Percentiles rank a stretch among this genome's conserved stretches.
These are phyloP conservation scores for Pleurotus citrinopileatus DNA, from an alignment of 768 basidiomycete species.

Conservation along the genomic window DNA sequence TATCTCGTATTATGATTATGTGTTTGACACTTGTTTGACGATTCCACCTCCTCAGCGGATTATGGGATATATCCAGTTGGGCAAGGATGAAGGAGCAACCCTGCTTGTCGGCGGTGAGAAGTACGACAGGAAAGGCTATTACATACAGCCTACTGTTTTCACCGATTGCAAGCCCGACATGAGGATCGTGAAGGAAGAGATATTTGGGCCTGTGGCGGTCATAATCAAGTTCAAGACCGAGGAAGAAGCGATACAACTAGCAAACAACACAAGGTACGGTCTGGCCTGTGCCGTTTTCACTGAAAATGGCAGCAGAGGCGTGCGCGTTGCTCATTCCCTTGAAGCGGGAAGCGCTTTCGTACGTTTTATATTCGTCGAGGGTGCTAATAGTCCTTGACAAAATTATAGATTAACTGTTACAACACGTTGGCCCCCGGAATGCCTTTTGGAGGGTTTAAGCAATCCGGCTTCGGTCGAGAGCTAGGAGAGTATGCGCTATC, in stretches of 20 bases:
- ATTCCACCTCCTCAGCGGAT: conserved; percentile 43
- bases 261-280: conserved; percentile 51
- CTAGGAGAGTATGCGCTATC: conserved; percentile 61
- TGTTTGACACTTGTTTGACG: conserved; percentile 14
- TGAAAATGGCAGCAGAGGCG: conserved; percentile 17
- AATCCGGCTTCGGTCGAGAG: conserved; percentile 72
- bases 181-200: conserved; percentile 68
- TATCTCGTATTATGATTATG: too few relatives aligned
- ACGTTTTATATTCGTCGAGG: conserved; percentile 8
- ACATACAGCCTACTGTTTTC: conserved; percentile 69
- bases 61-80: conserved; percentile 69
- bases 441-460: conserved; percentile 82
- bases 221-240: conserved; percentile 64
- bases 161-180: conserved; percentile 58
- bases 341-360: conserved; percentile 49
- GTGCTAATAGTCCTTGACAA: not conserved
- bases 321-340: conserved; percentile 19
- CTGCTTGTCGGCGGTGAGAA: conserved; percentile 58
- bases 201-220: conserved; percentile 74
- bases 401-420: conserved; percentile 32
- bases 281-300: conserved; percentile 20
- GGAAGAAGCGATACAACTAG: conserved; percentile 62
- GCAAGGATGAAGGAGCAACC: conserved; percentile 64
- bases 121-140: conserved; percentile 62
- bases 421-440: conserved; percentile 37